Base-by-base conservation (phyloP, 2,329 filamentous ascomycete genomes). In the Emergomyces orientalis region DNA sequence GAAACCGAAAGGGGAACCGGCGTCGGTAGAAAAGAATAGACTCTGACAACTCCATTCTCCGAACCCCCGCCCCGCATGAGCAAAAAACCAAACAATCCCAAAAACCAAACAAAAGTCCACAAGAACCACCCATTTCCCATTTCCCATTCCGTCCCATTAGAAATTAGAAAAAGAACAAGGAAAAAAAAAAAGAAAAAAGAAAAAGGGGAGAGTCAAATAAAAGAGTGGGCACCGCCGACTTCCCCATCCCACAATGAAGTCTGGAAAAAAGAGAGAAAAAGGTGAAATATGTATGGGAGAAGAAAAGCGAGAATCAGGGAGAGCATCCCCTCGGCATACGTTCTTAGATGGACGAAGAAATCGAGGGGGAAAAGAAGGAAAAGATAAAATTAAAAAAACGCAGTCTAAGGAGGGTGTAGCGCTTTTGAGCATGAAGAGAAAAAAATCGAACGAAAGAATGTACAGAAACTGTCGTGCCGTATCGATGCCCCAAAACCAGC, bases 21-120 rank as follows among this genome's bases (percentile, higher is more conserved):
- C 13, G 17, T 22, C 30, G 3, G 30, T 30, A 27, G 63, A 59
- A 61, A 58, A 64, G 54, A 65, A 17, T 30, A 30, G 47, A 30
- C 30, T 51, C 47, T 25, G 25, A 30, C 60, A 65, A 55, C 54
- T 52, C 60, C 47, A 27, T 45, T 60, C 60, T 43, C 39, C 39
- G 13, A 25, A 14, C 47, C 47, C 5, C 25, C 9, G 6, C 17
- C 22, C 39, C 6, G n/a, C 41, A 41, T 41, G 30, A 59, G 43
- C 34, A 59, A 47, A 32, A 59, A 45, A 27, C 39, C 41, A 59
- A 59, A 59, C 19, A 17, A 30, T n/a, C 57, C 57, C 47, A 51
- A 41, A 39, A 41, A 17, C 54, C 41, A 47, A 59, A 34, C 41
- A 47, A 45, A 34, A 59, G 9, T 4, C n/a, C 41, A 37, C 52